Base-by-base conservation (phyloP, 257 asterid genomes). In the Thymus mandschuricus region DNA sequence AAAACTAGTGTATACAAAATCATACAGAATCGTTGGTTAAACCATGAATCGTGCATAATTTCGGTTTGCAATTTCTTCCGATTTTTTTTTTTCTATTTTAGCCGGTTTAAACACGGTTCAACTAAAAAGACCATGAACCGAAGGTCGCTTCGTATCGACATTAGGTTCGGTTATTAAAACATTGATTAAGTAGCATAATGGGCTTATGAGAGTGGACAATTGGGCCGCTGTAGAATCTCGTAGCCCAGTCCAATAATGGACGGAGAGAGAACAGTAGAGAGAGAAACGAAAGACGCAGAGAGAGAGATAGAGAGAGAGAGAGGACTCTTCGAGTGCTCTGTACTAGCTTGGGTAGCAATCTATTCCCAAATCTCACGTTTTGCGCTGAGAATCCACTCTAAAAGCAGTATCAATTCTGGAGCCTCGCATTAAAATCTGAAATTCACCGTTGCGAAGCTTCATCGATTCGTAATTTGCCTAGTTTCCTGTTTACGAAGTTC, bases 331-430 rank as follows among this genome's bases (percentile, higher is more conserved):
- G 11, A 12, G 44, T 30, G 10, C 10, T 58, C 44, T 58, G 40
- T 11, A 31, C 60, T 48, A 69, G 38, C 82, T 74, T 78, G 76
- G 49, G 57, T 41, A 43, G 43, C 73, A 74, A 74, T 76, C 45
- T 35, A 79, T 74, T 69, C 70, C 48, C 79, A 3, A 43, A 3
- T 59, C 68, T 48, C 7, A 43, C 35, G 12, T 30, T n/a, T 57
- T 11, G 63, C 43, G 41, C 63, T 0, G 11, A 57, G 21, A 60
- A n/a, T 21, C 30, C 49, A 34, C 0, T 7, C 2, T 33, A 13
- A 40, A 40, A 61, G 31, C 66, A 38, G 21, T 1, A 3, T 15
- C 66, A 1, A 8, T 38, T 35, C 66, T 15, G 5, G 4, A 29
- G 12, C 31, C 10, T 58, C 28, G 11, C 35, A 10, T 27, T 62